Evolutionary conservation across 257 asterid genomes (phyloP), one percentile per base, ranked within the genome.

Genomic region (Fraxinus anomala): DNA sequence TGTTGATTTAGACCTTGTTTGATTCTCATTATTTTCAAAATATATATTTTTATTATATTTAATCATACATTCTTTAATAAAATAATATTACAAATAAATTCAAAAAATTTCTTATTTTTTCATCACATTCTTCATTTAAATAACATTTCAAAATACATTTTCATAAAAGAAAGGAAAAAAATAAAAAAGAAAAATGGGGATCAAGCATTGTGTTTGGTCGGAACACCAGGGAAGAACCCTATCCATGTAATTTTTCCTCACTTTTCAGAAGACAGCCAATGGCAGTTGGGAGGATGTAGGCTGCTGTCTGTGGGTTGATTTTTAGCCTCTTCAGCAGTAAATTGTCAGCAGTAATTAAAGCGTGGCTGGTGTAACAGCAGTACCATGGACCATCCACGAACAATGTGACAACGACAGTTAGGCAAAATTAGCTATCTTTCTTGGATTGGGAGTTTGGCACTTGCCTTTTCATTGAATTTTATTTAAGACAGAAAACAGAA

Each of bases 351-450:
- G 42, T 37, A 77, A 73, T 81, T 78, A 8, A 67, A 47, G 56
- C 49, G 74, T 76, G 34, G 80, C 82, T 47, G 10, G 68, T 51
- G 73, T 56, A 63, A 34, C 42, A 39, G 67, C 73, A 61, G 79
- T 73, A 70, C 56, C 72, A 77, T 26, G 90, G 92, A 82, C 89
- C 88, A 78, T 80, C 31, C 17, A 49, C 34, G 75, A 71, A 70
- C 79, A 47, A 76, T 76, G 39, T 44, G 87, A 86, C 76, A 70
- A 39, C 21, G 88, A 86, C 87, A 80, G 72, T 86, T 80, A 72
- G 74, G 86, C 79, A 73, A 76, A 74, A 72, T 70, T 61, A 77
- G 80, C 77, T 66, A 63, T 68, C 82, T 81, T 84, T 84, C 56
- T 76, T 80, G 68, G 51, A 37, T 65, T 70, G 37, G 67, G 78